phyloP scores from a whole-genome alignment of 2,329 filamentous ascomycete species.

The Zasmidium citrigriseum region DNA sequence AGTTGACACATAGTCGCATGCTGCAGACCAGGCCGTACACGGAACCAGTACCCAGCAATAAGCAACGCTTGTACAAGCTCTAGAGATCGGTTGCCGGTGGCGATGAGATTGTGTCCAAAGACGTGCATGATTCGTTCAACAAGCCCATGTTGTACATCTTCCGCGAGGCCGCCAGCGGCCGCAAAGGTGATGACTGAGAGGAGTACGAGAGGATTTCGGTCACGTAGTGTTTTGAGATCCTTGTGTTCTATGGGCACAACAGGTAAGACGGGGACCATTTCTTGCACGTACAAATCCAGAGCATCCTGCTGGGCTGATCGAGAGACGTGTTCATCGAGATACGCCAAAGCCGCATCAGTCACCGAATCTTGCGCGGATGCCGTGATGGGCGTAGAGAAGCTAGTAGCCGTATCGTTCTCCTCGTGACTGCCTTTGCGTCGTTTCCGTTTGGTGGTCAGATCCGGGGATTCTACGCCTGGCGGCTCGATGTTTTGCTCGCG shows the following conservation, averaged over 20 bases:
- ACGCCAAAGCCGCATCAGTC: constrained; percentile 6
- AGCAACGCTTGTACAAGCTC: constrained; percentile 77
- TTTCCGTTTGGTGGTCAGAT: not conserved
- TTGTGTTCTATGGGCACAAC: constrained; percentile 2
- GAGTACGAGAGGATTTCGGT: constrained; percentile 3
- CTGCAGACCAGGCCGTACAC: constrained; percentile 70
- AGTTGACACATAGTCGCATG: constrained; percentile 86
- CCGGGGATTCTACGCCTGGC: not conserved
- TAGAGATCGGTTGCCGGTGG: constrained; percentile 70
- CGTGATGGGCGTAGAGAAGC: not conserved
- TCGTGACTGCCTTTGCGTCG: constrained; percentile 5
- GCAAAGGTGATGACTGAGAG: constrained; percentile 12
- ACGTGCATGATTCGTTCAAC: constrained; percentile 12
- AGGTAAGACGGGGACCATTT: constrained; percentile 1
- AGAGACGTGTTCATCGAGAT: constrained; percentile 6
- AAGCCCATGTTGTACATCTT: constrained; percentile 3
- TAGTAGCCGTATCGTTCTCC: not conserved
- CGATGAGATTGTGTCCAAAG: constrained; percentile 8
- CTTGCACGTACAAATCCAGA: constrained; percentile 4
- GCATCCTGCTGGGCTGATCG: not conserved
- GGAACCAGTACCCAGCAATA: constrained; percentile 75
- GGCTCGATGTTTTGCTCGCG: constrained; percentile 3
- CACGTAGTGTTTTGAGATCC: constrained; percentile 1
- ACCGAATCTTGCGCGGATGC: not conserved
- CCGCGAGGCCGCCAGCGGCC: constrained; percentile 1